A percentile compares a stretch with the other conserved stretches of the same genome.
phyloP scores from a whole-genome alignment of 2,329 filamentous ascomycete genomes.

The Alternaria sp. region DNA sequence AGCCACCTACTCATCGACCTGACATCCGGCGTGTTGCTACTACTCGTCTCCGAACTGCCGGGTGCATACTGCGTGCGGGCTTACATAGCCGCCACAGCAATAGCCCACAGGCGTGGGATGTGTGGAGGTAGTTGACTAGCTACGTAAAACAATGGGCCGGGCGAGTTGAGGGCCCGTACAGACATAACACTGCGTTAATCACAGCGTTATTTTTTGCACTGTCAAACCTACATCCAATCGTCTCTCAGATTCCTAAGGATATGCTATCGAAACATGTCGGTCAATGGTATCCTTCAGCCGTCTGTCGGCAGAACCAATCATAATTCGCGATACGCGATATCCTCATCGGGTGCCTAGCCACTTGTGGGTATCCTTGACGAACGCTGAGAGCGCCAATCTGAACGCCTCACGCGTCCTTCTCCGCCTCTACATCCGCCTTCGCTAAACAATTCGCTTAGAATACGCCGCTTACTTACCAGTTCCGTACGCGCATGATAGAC shows the following conservation, averaged over 20 bases:
- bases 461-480: slow-evolving; percentile 23
- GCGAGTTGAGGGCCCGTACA: slow-evolving; percentile 10
- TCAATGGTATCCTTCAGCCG: slow-evolving; percentile 10
- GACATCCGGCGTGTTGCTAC: slow-evolving; percentile 25
- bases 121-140: slow-evolving; percentile 13
- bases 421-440: slow-evolving; percentile 11
- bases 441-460: slow-evolving; percentile 17
- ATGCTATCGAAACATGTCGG: slow-evolving; percentile 31
- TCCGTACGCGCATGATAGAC: slow-evolving; percentile 22
- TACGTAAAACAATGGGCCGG: slow-evolving; percentile 3
- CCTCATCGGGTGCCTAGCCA: slow-evolving; percentile 27
- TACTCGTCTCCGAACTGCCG: slow-evolving; percentile 36
- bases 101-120: slow-evolving; percentile 14
- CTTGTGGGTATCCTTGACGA: slow-evolving; percentile 40
- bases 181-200: slow-evolving; percentile 28
- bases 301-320: slow-evolving; percentile 35
- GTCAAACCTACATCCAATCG: slow-evolving; percentile 15
- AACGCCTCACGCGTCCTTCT: slow-evolving; percentile 35
- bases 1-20: slow-evolving; percentile 24
- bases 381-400: slow-evolving; percentile 25
- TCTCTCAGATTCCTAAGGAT: slow-evolving; percentile 33
- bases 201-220: slow-evolving; percentile 18
- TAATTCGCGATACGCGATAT: slow-evolving; percentile 25
- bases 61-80: slow-evolving; percentile 10
- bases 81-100: slow-evolving; percentile 17